Percentiles rank a stretch among this genome's conserved stretches.
Evolutionary conservation across 140 eudicot genomes (phyloP).

Genomic region (Artemisia princeps): DNA sequence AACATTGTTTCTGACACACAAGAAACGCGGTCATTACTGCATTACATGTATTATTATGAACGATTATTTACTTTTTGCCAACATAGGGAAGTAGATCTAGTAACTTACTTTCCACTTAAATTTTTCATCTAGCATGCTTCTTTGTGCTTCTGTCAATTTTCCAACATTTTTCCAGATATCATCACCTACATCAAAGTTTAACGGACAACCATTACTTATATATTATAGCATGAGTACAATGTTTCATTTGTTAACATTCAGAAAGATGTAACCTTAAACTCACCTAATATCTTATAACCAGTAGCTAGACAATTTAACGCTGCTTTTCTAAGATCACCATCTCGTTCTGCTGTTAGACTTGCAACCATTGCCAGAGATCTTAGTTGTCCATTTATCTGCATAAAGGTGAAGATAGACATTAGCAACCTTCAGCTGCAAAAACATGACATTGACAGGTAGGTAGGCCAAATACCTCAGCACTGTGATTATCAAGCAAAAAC

Average conservation of each 20-base stretch:
- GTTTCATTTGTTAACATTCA: no score
- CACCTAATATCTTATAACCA: conserved; percentile 87
- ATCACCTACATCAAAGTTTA: conserved; percentile 45
- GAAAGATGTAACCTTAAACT: conserved; percentile 17
- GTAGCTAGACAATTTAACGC: conserved; percentile 82
- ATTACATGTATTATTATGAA: background rate
- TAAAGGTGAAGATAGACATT: background rate
- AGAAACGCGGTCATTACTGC: background rate
- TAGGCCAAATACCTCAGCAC: conserved; percentile 55
- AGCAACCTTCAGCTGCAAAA: conserved; percentile 18
- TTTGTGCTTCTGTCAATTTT: conserved; percentile 89
- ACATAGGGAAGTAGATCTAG: background rate
- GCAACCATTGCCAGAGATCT: conserved; percentile 89
- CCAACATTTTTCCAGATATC: conserved; percentile 95
- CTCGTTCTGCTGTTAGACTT: conserved; percentile 94
- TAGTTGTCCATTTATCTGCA: conserved; percentile 73
- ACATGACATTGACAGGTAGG: background rate
- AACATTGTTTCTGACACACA: background rate
- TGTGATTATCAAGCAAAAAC: conserved; percentile 71
- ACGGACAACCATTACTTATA: background rate
- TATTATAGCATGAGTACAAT: no score
- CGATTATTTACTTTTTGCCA: background rate
- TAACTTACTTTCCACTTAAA: conserved; percentile 80
- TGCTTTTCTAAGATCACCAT: conserved; percentile 94
- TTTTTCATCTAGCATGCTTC: conserved; percentile 94